phyloP scores from a whole-genome alignment of 768 basidiomycete genomes.

The Udeniomyces megalosporus region DNA sequence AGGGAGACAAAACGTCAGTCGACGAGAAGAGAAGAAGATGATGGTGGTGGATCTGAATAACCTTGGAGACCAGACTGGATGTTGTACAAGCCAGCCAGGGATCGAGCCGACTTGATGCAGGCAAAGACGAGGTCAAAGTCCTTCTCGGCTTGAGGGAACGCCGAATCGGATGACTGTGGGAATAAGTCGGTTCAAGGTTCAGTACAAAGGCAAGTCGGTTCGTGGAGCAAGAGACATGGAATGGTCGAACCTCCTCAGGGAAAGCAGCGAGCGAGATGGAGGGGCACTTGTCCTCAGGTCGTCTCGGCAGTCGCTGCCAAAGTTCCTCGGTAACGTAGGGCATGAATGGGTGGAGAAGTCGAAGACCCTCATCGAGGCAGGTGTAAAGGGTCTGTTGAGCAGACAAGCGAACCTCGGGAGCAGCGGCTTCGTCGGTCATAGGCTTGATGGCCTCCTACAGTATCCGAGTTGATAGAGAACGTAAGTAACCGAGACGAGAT shows the following conservation, averaged over 20 bases:
- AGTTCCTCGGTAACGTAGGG: constrained; percentile 97
- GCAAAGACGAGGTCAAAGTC: constrained; percentile 74
- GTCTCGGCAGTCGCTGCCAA: constrained; percentile 86
- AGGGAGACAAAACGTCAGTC: neutral
- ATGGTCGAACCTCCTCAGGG: constrained; percentile 53
- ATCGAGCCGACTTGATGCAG: constrained; percentile 61
- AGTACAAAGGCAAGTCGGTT: no score
- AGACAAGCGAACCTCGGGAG: constrained; percentile 46
- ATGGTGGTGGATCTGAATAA: constrained; percentile 22
- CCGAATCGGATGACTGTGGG: neutral
- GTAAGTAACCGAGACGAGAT: neutral
- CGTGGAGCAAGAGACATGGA: no score
- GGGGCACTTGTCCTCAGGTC: constrained; percentile 60
- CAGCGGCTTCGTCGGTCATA: constrained; percentile 67
- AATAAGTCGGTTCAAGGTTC: no score
- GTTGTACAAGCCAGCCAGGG: constrained; percentile 75
- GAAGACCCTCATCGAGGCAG: constrained; percentile 77
- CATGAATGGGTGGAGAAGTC: constrained; percentile 94
- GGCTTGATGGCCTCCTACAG: constrained; percentile 93
- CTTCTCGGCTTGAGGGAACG: constrained; percentile 47
- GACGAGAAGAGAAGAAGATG: neutral
- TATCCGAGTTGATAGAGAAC: neutral
- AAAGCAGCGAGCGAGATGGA: constrained; percentile 81
- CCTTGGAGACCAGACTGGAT: constrained; percentile 70
- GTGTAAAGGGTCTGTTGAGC: constrained; percentile 93